A percentile compares a stretch with the other conserved stretches of the same genome.
phyloP scores from a whole-genome alignment of 345 rosid genomes.

The Linum lewisii region DNA sequence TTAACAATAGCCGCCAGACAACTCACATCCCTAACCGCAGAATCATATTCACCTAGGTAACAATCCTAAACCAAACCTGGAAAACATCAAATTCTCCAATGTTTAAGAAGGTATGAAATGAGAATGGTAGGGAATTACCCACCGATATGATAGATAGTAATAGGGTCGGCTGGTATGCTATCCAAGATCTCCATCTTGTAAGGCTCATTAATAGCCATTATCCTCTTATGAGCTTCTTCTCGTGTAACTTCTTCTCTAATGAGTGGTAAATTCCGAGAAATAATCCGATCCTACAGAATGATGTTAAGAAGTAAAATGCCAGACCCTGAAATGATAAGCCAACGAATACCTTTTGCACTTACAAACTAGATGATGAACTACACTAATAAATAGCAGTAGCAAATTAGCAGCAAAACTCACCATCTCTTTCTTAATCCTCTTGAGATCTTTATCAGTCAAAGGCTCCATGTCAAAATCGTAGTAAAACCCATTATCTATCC shows the following conservation, averaged over 20 bases:
- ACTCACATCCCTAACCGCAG: no score
- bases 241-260: conserved; percentile 76
- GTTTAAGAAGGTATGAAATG: no score
- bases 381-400: no score
- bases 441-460: conserved; percentile 76
- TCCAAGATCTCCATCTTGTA: conserved; percentile 94
- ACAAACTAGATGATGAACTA: conserved; percentile 13
- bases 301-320: conserved; percentile 32
- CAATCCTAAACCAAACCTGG: no score
- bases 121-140: no score
- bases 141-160: conserved; percentile 90
- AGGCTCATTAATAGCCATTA: conserved; percentile 68
- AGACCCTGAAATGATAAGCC: conserved; percentile 37
- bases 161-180: conserved; percentile 68
- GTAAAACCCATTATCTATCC: conserved; percentile 93
- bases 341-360: conserved; percentile 14
- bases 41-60: no score
- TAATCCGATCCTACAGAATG: conserved; percentile 81
- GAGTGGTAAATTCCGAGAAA: conserved; percentile 75
- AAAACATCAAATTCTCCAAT: no score
- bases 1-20: no score
- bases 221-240: conserved; percentile 75
- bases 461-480: conserved; percentile 94
- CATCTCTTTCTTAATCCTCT: conserved; percentile 94
- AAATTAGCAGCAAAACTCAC: conserved; percentile 32